Evolutionary conservation across 306 rosid species (phyloP).

Genomic region (Phaseolus lunatus): DNA sequence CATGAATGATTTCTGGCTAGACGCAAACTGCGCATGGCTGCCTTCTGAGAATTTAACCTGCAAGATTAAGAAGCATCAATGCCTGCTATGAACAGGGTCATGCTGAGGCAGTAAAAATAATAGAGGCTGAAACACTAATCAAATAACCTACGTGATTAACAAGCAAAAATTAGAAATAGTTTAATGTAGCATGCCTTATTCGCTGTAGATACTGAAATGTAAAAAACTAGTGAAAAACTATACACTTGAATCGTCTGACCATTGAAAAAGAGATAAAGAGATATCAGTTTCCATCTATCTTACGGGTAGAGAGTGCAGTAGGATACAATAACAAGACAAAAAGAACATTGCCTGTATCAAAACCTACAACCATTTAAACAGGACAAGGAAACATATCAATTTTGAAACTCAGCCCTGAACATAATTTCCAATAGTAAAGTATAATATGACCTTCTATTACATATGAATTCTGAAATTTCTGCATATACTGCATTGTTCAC

Average conservation of each 20-base stretch:
- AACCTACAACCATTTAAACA: not conserved
- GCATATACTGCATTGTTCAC: not conserved
- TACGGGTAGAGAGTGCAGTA: not conserved
- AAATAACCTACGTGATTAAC: not conserved
- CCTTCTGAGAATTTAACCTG: slow-evolving; percentile 4
- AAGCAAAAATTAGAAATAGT: not conserved
- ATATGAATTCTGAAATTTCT: not conserved
- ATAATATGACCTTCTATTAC: not conserved
- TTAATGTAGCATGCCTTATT: slow-evolving; percentile 2
- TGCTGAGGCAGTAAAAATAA: not conserved
- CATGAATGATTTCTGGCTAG: slow-evolving; percentile 8
- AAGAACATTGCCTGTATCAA: not conserved
- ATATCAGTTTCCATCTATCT: not conserved
- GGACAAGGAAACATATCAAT: not conserved
- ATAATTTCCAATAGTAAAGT: not conserved
- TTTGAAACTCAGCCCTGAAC: not conserved
- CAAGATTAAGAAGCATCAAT: not conserved
- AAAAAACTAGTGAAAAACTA: not conserved
- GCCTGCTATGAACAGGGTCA: not conserved
- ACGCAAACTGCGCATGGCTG: slow-evolving; percentile 13
- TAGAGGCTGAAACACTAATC: not conserved
- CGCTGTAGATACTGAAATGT: slow-evolving; percentile 1
- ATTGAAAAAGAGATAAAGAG: not conserved
- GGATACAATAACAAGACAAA: not conserved
- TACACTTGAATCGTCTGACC: not conserved